Percentiles rank a stretch among this genome's conserved stretches.
Evolutionary conservation across 73 alveolate species (phyloP).

Genomic region (Breviolum minutum): DNA sequence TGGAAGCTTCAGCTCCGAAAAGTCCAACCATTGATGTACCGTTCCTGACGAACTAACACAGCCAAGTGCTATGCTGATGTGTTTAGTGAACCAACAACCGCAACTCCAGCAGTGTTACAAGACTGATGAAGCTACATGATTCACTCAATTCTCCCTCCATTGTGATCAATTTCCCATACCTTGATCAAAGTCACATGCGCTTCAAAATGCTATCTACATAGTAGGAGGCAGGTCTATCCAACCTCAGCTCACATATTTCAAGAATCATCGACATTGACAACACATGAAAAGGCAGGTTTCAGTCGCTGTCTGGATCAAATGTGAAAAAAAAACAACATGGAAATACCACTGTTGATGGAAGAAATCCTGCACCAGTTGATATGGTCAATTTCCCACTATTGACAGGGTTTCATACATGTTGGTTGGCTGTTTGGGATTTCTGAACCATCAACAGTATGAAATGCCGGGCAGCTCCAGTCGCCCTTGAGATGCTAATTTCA

Average conservation of each 20-base stretch:
- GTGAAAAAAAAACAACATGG: not conserved
- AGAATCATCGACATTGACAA: too few species aligned
- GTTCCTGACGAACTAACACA: not conserved
- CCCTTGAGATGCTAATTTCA: constrained; percentile 55
- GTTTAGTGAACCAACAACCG: too few species aligned
- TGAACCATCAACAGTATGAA: too few species aligned
- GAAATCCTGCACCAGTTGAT: too few species aligned
- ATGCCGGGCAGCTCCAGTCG: constrained; percentile 3
- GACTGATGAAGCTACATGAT: not conserved
- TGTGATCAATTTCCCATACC: too few species aligned
- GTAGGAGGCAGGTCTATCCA: constrained; percentile 46
- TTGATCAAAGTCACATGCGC: constrained; percentile 19
- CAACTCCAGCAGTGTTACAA: not conserved
- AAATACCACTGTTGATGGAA: too few species aligned
- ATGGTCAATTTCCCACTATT: too few species aligned
- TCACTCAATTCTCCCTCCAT: not conserved
- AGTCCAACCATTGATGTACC: constrained; percentile 89
- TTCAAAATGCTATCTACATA: constrained; percentile 53
- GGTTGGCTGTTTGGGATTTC: too few species aligned
- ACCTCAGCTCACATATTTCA: not conserved
- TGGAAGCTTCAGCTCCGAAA: constrained; percentile 13
- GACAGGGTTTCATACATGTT: too few species aligned
- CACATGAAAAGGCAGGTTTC: not conserved
- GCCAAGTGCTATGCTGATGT: too few species aligned
- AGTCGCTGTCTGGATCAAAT: not conserved